Conservation (phyloP, 108 stramenopile genomes). For the Parmales sp. region DNA sequence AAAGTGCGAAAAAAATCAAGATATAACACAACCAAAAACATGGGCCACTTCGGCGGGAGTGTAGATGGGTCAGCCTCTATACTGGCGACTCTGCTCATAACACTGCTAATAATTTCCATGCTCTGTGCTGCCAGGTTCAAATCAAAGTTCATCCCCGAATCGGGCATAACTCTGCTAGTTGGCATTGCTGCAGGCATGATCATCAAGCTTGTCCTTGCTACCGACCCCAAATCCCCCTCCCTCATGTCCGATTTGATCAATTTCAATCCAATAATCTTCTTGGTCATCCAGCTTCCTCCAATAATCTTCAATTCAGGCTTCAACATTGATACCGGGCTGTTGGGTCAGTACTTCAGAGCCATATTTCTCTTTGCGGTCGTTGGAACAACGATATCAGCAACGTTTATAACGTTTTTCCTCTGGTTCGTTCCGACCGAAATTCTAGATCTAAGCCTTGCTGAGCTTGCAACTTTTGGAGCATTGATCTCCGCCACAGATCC, state of each 20-base stretch:
- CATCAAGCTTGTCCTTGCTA: conserved; percentile 20
- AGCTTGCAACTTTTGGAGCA: conserved; percentile 61
- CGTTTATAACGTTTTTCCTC: conserved; percentile 43
- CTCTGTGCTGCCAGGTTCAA: no score
- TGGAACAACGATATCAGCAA: conserved; percentile 53
- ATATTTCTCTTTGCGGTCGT: conserved; percentile 53
- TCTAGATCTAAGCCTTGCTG: conserved; percentile 36
- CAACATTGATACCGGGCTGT: conserved; percentile 45
- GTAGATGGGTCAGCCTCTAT: no score
- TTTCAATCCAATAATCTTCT: conserved; percentile 61
- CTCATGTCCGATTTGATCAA: conserved; percentile 32
- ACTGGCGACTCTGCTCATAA: no score
- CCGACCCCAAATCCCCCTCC: conserved; percentile 20
- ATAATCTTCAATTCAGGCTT: conserved; percentile 82
- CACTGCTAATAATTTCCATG: no score
- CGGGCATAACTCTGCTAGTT: conserved; percentile 47
- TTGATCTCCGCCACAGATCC: conserved; percentile 76
- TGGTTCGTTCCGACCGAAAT: not conserved
- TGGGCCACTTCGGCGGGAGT: no score
- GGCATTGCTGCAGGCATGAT: conserved; percentile 49
- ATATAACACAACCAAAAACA: no score
- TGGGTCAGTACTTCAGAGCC: conserved; percentile 51
- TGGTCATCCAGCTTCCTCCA: conserved; percentile 68
- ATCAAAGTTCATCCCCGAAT: conserved; percentile 47
- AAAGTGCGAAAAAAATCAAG: no score